Evolutionary conservation across 192 early-diverging fungal species (phyloP), one percentile per base, ranked within the genome.

Genomic region (Jimgerdemannia flammicorona): DNA sequence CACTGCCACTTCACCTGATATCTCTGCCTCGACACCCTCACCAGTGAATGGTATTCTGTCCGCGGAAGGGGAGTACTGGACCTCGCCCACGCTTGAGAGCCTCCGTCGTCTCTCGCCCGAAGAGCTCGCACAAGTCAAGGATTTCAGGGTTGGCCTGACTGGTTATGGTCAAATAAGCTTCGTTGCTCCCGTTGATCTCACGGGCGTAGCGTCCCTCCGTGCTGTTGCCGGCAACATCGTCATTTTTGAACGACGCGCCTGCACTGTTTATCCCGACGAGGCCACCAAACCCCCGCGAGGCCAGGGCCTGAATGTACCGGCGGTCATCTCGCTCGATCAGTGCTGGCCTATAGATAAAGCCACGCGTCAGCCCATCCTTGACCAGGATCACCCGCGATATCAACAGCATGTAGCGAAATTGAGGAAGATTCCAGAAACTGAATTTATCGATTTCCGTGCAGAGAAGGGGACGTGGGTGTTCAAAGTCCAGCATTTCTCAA

Each of bases 381-480:
- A 93, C 72, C 83, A 86, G 70, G 81, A 87, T 18, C 93, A 96
- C 66, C 90, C 92, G 59, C 83, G 87, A 14, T 87, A 91, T 72
- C 85, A 89, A 70, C 84, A 85, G 66, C 93, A 94, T 71, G 79
- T 93, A 70, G 84, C 87, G 59, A 90, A 91, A 11, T 81, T 99
- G 18, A 88, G 88, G 70, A 79, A 77, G 3, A 89, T 94, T n/a
- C 78, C 86, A 20, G 92, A 93, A 44, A 97, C 95, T 2, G 83
- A 88, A 65, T 96, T 97, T 81, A 78, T 95, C 19, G 90, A 88
- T 49, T 99, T 89, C 79, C 81, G 88, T 54, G 75, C 87, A 64
- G 78, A 85, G 9, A 89, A 90, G 17, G 96, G 97, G 20, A 87
- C 86, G 0, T 99, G 98, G 98, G 90, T 83, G n/a, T 99, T 99